Percentiles rank a stretch among this genome's conserved stretches.
These are phyloP conservation scores for Cydonia oblonga DNA, from an alignment of 331 rosid genomes.

Conservation along the genomic window DNA sequence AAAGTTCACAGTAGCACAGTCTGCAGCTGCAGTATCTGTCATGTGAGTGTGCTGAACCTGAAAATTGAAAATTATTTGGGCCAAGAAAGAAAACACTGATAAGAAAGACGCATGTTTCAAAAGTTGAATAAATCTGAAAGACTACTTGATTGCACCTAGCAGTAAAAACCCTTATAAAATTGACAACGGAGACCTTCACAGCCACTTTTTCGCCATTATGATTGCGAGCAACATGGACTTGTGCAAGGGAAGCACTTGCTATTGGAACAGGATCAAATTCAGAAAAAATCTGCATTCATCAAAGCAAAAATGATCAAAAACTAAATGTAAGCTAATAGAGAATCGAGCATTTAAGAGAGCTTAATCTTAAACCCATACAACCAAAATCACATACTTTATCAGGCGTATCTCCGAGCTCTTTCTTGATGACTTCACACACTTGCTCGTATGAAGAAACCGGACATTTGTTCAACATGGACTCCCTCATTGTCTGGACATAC, in stretches of 20 bases:
- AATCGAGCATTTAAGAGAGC: neutral
- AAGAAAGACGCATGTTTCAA: conserved; percentile 5
- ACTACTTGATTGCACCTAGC: conserved; percentile 25
- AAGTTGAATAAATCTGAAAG: neutral
- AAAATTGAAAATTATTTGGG: conserved; percentile 17
- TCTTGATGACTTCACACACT: conserved; percentile 66
- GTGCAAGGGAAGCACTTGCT: conserved; percentile 98
- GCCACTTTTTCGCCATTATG: conserved; percentile 91
- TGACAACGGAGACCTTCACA: conserved; percentile 58
- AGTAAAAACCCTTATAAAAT: conserved; percentile 8
- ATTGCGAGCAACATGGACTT: conserved; percentile 77
- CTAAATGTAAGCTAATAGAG: neutral
- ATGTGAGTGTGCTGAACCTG: conserved; percentile 93
- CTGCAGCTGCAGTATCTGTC: conserved; percentile 97
- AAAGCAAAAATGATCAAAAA: conserved; percentile 1
- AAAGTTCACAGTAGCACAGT: conserved; percentile 75
- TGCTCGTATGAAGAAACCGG: conserved; percentile 88
- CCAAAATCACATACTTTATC: conserved; percentile 47
- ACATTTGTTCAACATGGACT: conserved; percentile 81
- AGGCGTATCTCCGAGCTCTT: conserved; percentile 75
- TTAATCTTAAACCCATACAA: neutral
- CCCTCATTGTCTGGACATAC: conserved; percentile 80
- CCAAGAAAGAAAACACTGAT: conserved; percentile 7
- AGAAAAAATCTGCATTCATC: conserved; percentile 56
- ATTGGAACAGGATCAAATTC: conserved; percentile 80